A percentile compares a stretch with the other conserved stretches of the same genome.
Evolutionary conservation across 208 protist genomes (phyloP).

Genomic region (Trichomonas tenax): DNA sequence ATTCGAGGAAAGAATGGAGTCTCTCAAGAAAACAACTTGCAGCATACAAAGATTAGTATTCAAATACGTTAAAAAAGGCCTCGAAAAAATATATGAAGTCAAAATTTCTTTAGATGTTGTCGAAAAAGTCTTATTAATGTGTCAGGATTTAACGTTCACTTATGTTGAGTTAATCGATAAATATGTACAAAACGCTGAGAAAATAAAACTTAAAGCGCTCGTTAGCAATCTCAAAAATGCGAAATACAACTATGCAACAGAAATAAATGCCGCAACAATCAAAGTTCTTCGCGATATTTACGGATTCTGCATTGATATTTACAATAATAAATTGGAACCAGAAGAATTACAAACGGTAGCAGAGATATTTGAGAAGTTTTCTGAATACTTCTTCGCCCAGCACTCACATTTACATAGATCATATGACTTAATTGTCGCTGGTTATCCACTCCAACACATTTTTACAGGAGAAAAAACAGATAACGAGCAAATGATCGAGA

Average conservation of each 20-base stretch:
- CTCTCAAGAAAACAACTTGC: neutral
- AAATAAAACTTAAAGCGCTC: neutral
- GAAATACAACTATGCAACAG: neutral
- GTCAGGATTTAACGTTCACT: neutral
- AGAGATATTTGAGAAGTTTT: neutral
- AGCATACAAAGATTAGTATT: neutral
- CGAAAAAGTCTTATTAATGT: neutral
- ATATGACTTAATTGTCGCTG: neutral
- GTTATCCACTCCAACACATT: neutral
- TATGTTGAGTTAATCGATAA: neutral
- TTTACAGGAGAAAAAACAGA: neutral
- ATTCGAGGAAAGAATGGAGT: neutral
- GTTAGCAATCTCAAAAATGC: neutral
- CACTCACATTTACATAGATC: neutral
- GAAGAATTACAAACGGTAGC: neutral
- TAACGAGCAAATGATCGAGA: neutral
- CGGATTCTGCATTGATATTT: neutral
- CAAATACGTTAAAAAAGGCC: neutral
- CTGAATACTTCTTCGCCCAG: neutral
- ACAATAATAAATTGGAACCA: neutral
- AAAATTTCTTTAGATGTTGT: neutral
- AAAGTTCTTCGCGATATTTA: neutral
- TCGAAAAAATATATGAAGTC: neutral
- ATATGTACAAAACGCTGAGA: neutral
- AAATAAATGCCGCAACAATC: neutral